A percentile compares a stretch with the other conserved stretches of the same genome.
Conservation (phyloP, 129 eudicot species). For the Centella asiatica region DNA sequence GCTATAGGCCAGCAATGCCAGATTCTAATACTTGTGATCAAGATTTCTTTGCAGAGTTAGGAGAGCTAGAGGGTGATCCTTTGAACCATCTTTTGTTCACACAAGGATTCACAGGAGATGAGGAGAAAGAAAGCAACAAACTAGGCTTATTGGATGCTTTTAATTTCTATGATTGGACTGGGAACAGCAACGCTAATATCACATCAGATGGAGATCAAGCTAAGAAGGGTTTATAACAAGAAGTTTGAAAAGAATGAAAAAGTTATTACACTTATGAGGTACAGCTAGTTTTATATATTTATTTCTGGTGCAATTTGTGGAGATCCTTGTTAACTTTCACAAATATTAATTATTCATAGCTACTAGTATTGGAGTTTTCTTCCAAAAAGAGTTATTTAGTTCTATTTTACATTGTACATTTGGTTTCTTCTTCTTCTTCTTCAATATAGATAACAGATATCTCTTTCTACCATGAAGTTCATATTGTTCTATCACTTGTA, state of each 20-base stretch:
- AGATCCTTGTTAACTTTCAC: no score
- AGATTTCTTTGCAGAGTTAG: constrained; percentile 68
- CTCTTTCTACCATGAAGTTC: no score
- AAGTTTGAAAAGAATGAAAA: background rate
- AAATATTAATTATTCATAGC: no score
- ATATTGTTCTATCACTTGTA: no score
- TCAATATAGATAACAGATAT: no score
- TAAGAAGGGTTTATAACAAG: constrained; percentile 16
- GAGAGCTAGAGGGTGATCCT: constrained; percentile 69
- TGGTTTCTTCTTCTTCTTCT: no score
- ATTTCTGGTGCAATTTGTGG: no score
- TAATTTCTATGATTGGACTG: constrained; percentile 38
- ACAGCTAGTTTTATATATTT: constrained; percentile 7
- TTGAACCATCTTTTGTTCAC: constrained; percentile 54
- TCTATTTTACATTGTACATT: no score
- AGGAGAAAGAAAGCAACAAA: constrained; percentile 27
- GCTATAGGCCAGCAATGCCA: constrained; percentile 46
- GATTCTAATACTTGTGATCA: constrained; percentile 21
- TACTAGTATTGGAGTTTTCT: no score
- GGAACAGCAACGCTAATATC: constrained; percentile 12
- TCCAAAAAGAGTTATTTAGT: no score
- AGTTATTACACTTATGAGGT: background rate
- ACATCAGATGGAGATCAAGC: constrained; percentile 12
- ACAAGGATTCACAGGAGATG: constrained; percentile 46
- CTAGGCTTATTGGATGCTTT: constrained; percentile 53